Percentiles rank a stretch among this genome's conserved stretches.
These are phyloP conservation scores for Andalucia godoyi DNA, from an alignment of 78 protist species.

Conservation along the genomic window DNA sequence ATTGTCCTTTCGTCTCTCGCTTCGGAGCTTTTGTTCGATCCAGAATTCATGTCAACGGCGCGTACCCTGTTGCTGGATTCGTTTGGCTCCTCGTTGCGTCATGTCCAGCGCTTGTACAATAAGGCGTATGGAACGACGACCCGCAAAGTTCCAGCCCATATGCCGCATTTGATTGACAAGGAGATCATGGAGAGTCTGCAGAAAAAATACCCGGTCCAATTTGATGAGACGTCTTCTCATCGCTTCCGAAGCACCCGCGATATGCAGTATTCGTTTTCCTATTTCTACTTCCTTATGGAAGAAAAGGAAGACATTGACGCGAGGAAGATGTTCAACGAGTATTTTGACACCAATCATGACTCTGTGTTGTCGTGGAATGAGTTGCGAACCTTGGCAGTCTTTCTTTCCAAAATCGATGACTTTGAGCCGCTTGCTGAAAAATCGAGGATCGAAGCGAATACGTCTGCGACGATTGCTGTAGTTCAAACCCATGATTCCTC, in stretches of 20 bases:
- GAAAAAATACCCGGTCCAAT: slow-evolving; percentile 49
- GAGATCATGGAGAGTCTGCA: slow-evolving; percentile 64
- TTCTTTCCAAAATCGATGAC: slow-evolving; percentile 4
- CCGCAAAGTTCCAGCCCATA: slow-evolving; percentile 88
- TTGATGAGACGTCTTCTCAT: slow-evolving; percentile 66
- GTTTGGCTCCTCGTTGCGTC: slow-evolving; percentile 43
- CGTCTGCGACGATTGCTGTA: neutral
- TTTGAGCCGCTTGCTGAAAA: neutral
- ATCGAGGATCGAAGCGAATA: neutral
- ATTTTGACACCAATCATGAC: slow-evolving; percentile 45
- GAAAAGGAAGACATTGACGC: slow-evolving; percentile 2
- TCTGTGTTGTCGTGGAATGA: slow-evolving; percentile 47
- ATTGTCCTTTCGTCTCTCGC: too few relatives aligned
- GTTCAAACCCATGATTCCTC: neutral
- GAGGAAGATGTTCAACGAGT: slow-evolving; percentile 5
- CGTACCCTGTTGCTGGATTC: slow-evolving; percentile 7
- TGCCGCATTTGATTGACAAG: slow-evolving; percentile 83
- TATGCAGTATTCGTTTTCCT: slow-evolving; percentile 86
- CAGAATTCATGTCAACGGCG: neutral
- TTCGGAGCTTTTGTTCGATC: too few relatives aligned
- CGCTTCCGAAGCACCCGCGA: slow-evolving; percentile 46
- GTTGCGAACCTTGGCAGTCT: slow-evolving; percentile 35
- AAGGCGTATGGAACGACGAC: slow-evolving; percentile 40
- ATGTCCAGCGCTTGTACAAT: slow-evolving; percentile 57
- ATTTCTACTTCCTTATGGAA: slow-evolving; percentile 66